Percentiles rank a stretch among this genome's conserved stretches.
These are phyloP conservation scores for Candida odintsovae DNA, from an alignment of 805 yeast species.

Conservation along the genomic window DNA sequence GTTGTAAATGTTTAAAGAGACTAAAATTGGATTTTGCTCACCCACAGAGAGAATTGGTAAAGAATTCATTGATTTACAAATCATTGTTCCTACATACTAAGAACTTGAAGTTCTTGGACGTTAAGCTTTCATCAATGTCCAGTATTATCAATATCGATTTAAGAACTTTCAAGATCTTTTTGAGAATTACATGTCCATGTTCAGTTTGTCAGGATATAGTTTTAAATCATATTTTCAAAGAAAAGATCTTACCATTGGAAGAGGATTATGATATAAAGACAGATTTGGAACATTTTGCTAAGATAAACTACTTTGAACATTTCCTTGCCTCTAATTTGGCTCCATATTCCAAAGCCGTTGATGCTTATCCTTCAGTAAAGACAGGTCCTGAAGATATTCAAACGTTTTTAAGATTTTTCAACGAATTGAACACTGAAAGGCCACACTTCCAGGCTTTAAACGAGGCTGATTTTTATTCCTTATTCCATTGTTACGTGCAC, in stretches of 20 bases:
- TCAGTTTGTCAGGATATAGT: constrained; percentile 16
- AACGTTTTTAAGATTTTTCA: constrained; percentile 23
- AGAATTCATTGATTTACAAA: constrained; percentile 27
- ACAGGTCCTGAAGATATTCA: constrained; percentile 34
- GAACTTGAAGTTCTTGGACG: constrained; percentile 32
- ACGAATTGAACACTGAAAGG: constrained; percentile 16
- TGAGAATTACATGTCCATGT: constrained; percentile 18
- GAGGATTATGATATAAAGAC: constrained; percentile 24
- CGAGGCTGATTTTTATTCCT: constrained; percentile 26
- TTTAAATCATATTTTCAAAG: constrained; percentile 26
- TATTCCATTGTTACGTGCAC: constrained; percentile 34
- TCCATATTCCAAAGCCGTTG: constrained; percentile 40
- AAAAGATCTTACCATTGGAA: constrained; percentile 28
- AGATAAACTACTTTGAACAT: constrained; percentile 32
- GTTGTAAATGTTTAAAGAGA: constrained; percentile 27
- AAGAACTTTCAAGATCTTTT: constrained; percentile 8
- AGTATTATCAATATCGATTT: constrained; percentile 17
- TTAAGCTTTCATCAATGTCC: constrained; percentile 24
- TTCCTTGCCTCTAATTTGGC: constrained; percentile 29
- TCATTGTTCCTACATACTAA: constrained; percentile 29
- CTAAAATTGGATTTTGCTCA: constrained; percentile 35
- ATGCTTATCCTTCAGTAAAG: constrained; percentile 35
- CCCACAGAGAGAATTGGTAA: constrained; percentile 28
- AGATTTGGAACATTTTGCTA: constrained; percentile 25
- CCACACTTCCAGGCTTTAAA: constrained; percentile 24